Base-by-base conservation (phyloP, 2,329 filamentous ascomycete genomes). In the Diaporthe sp. region DNA sequence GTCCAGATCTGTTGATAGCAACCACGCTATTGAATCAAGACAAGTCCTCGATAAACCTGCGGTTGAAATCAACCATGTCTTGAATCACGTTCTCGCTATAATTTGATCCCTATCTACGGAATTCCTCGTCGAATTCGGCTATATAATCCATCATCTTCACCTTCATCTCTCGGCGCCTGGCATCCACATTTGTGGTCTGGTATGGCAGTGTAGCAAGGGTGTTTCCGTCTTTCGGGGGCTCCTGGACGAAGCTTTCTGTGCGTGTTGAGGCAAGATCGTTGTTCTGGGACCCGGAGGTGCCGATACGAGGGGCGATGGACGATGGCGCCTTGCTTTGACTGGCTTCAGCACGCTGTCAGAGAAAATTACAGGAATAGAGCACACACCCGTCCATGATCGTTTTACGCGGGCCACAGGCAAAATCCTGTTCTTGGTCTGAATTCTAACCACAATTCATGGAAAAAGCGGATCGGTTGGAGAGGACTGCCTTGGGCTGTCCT, bases 141-240 rank as follows among this genome's bases (percentile, higher is more conserved):
- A 70, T 70, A 8, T 70, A 70, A 42, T 55, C 49, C 65, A 70
- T 70, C 65, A 70, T 70, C 34, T 55, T 39, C 8, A 70, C 49
- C n/a, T 70, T 70, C 65, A 53, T 55, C 47, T 70, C 65, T 13
- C n/a, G 31, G 47, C 65, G 65, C 22, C 65, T 37, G 25, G 49
- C 65, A 31, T 70, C 65, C n/a, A 70, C 65, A 7, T 70, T 42
- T 5, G 49, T 55, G 15, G 65, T 70, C 31, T 70, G 65, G n/a
- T 70, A 28, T 12, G 65, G 49, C 13, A 70, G 17, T 13, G 34
- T 70, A 28, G 49, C 65, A 25, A 70, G 65, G 8, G n/a, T 39
- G 34, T 70, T 70, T 37, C 65, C 65, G 10, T n/a, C 22, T 13
- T 70, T 28, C 15, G 65, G 49, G 34, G 65, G 49, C 34, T 70